These are phyloP conservation scores for Ustilaginoidea virens DNA, from an alignment of 2,329 filamentous ascomycete species.

Conservation along the genomic window DNA sequence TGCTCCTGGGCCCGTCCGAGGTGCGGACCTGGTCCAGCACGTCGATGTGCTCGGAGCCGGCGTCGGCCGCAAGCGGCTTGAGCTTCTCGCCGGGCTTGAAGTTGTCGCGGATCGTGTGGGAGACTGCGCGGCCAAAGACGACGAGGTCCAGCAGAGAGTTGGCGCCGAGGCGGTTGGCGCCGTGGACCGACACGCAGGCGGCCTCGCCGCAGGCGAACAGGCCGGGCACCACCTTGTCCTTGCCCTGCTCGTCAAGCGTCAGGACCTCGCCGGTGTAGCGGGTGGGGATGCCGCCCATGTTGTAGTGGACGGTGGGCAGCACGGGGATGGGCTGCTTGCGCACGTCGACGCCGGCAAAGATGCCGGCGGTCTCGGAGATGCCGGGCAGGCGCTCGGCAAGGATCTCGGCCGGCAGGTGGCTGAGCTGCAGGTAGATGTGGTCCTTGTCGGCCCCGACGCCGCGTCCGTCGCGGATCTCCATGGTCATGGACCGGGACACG, in stretches of 20 bases:
- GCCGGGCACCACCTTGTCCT: slow-evolving; percentile 87
- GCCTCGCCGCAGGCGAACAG: slow-evolving; percentile 95
- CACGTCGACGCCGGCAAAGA: slow-evolving; percentile 94
- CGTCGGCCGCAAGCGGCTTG: slow-evolving; percentile 67
- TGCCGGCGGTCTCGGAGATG: slow-evolving; percentile 96
- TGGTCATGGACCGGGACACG: slow-evolving; percentile 92
- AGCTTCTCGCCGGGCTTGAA: slow-evolving; percentile 71
- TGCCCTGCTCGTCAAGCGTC: slow-evolving; percentile 68
- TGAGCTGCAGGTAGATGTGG: slow-evolving; percentile 96
- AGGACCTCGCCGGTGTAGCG: slow-evolving; percentile 95
- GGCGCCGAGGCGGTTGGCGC: slow-evolving; percentile 92
- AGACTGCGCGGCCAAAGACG: slow-evolving; percentile 94
- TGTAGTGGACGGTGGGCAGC: slow-evolving; percentile 95
- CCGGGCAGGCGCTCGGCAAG: slow-evolving; percentile 92
- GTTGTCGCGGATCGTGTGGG: slow-evolving; percentile 92
- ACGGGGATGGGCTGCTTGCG: slow-evolving; percentile 95
- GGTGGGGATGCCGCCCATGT: slow-evolving; percentile 98
- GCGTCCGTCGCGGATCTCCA: slow-evolving; percentile 94
- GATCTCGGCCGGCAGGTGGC: slow-evolving; percentile 81
- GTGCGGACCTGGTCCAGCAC: slow-evolving; percentile 76
- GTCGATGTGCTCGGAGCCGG: slow-evolving; percentile 74
- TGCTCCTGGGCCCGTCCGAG: slow-evolving; percentile 71
- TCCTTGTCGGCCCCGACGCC: slow-evolving; percentile 96
- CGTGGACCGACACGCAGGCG: slow-evolving; percentile 94
- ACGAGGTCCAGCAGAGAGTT: slow-evolving; percentile 97